Percentiles rank a stretch among this genome's conserved stretches.
phyloP scores from a whole-genome alignment of 108 stramenopile genomes.

The Nitzschia putrida region DNA sequence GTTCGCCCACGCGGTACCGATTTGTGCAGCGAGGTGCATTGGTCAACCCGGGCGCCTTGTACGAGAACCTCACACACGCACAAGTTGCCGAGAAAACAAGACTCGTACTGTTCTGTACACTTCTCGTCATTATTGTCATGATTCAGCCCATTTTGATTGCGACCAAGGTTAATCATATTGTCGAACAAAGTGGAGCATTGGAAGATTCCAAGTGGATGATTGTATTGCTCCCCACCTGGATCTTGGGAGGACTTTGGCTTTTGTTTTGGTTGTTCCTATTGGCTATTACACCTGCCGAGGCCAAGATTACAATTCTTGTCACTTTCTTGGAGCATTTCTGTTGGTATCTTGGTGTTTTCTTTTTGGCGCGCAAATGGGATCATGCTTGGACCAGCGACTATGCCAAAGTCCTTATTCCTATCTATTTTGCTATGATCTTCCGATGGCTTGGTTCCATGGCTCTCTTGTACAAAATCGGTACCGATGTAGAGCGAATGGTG shows the following conservation, averaged over 20 bases:
- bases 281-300: conserved; percentile 22
- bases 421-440: conserved; percentile 37
- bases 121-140: conserved; percentile 48
- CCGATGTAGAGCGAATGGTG: conserved; percentile 59
- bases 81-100: conserved; percentile 54
- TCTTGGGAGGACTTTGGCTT: conserved; percentile 38
- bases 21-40: conserved; percentile 44
- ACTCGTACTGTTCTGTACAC: conserved; percentile 50
- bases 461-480: conserved; percentile 29
- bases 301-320: conserved; percentile 22
- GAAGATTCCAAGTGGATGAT: conserved; percentile 57
- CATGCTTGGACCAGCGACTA: conserved; percentile 18
- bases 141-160: conserved; percentile 77
- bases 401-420: conserved; percentile 32
- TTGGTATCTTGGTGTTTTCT: conserved; percentile 46
- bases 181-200: conserved; percentile 44
- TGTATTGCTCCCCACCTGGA: conserved; percentile 67
- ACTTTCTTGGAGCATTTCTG: conserved; percentile 44
- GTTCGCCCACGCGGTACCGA: conserved; percentile 37
- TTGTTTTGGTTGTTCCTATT: conserved; percentile 19
- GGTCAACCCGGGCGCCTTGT: conserved; percentile 56
- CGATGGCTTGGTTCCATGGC: conserved; percentile 30
- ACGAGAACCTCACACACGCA: conserved; percentile 65
- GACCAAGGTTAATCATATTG: conserved; percentile 71
- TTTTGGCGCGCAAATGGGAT: conserved; percentile 43